Evolutionary conservation across 805 yeast genomes (phyloP).

Genomic region (Kluyveromyces dobzhanskii): DNA sequence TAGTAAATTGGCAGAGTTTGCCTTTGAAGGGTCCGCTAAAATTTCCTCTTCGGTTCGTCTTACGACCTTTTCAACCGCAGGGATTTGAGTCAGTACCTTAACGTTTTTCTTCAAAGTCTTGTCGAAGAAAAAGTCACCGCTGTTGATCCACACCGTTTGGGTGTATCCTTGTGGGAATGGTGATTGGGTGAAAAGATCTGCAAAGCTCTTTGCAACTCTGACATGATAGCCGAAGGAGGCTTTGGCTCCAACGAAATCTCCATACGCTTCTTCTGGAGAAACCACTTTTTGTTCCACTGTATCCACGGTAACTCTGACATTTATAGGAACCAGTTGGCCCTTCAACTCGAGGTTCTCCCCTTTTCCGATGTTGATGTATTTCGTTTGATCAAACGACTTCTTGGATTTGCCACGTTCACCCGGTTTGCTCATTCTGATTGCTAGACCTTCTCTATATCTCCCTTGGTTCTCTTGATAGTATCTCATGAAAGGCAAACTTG

Average conservation of each 20-base stretch:
- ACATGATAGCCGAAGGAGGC: constrained; percentile 68
- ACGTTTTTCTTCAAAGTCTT: constrained; percentile 18
- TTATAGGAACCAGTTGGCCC: constrained; percentile 57
- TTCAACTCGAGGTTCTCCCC: constrained; percentile 48
- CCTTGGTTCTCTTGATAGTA: constrained; percentile 32
- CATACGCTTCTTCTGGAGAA: constrained; percentile 61
- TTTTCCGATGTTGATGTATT: constrained; percentile 70
- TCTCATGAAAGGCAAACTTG: constrained; percentile 69
- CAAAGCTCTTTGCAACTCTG: constrained; percentile 53
- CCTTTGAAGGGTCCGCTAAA: constrained; percentile 16
- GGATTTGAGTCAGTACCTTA: constrained; percentile 16
- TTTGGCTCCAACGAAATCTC: constrained; percentile 48
- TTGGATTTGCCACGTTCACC: constrained; percentile 28
- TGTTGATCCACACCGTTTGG: constrained; percentile 52
- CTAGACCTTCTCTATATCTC: constrained; percentile 52
- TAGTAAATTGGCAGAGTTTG: constrained; percentile 30
- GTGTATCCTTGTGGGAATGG: constrained; percentile 61
- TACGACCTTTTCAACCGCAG: constrained; percentile 23
- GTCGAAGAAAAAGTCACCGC: constrained; percentile 54
- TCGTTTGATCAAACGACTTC: constrained; percentile 53
- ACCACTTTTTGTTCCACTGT: constrained; percentile 52
- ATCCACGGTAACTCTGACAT: constrained; percentile 78
- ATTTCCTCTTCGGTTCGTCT: constrained; percentile 10
- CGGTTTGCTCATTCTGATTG: constrained; percentile 35
- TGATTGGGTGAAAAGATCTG: constrained; percentile 63